Percentiles rank a stretch among this genome's conserved stretches.
Conservation (phyloP, 148 eudicot genomes). For the Vaccinium darrowii region DNA sequence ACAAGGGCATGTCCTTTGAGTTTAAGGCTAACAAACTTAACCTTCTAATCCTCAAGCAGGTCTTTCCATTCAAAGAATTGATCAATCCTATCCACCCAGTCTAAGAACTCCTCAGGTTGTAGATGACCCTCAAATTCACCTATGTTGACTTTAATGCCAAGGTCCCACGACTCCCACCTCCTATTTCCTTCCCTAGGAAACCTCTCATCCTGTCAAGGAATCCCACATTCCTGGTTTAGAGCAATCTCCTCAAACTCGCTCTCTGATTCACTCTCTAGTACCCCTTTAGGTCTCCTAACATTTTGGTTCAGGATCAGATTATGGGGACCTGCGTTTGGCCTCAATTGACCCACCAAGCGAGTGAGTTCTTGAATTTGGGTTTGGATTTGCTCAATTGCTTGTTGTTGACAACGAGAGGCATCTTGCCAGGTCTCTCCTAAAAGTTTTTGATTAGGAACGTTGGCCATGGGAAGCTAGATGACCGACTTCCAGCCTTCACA, state of each 20-base stretch:
- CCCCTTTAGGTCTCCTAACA: neutral
- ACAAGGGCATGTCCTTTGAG: conserved; percentile 1
- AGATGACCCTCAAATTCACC: neutral
- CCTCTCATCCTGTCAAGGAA: neutral
- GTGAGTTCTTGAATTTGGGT: no score
- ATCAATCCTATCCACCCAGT: neutral
- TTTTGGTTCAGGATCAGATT: no score
- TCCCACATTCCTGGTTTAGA: neutral
- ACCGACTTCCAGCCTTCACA: no score
- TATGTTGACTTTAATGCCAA: no score
- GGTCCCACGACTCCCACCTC: neutral
- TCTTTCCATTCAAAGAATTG: neutral
- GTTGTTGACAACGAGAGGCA: no score
- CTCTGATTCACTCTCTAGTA: neutral
- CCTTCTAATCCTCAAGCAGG: neutral
- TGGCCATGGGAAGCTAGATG: no score
- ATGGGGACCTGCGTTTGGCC: no score
- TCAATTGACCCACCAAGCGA: no score
- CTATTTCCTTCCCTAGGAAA: neutral
- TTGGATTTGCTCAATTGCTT: no score
- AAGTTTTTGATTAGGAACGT: no score
- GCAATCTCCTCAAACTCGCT: neutral
- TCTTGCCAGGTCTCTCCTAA: no score
- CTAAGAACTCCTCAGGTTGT: neutral
- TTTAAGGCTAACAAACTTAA: neutral